Percentiles rank a stretch among this genome's conserved stretches.
These are phyloP conservation scores for Saccharomycopsis amapae DNA, from an alignment of 805 yeast species.

Conservation along the genomic window DNA sequence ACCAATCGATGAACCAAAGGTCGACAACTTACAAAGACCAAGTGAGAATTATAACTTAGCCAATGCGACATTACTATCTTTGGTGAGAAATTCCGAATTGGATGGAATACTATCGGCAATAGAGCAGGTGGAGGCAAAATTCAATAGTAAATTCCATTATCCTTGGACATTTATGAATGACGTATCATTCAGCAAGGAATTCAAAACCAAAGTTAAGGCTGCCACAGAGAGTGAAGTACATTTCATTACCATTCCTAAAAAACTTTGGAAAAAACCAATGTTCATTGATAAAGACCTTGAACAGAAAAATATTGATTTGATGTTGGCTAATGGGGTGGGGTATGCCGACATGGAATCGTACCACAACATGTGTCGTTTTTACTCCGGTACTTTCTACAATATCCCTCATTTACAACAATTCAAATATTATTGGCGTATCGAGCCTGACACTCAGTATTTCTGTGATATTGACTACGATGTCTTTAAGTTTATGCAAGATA, in stretches of 20 bases:
- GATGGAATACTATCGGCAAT: slow-evolving; percentile 45
- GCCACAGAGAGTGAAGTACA: slow-evolving; percentile 33
- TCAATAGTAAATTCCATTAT: slow-evolving; percentile 64
- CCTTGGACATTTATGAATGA: slow-evolving; percentile 82
- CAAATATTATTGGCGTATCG: slow-evolving; percentile 75
- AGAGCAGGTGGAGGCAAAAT: slow-evolving; percentile 50
- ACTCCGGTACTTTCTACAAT: slow-evolving; percentile 56
- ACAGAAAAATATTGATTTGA: slow-evolving; percentile 33
- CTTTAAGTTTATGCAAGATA: slow-evolving; percentile 62
- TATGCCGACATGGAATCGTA: slow-evolving; percentile 59
- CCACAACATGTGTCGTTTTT: slow-evolving; percentile 82
- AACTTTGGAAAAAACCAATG: slow-evolving; percentile 56
- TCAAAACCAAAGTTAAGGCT: slow-evolving; percentile 39
- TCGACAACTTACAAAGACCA: slow-evolving; percentile 28
- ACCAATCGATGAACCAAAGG: slow-evolving; percentile 44
- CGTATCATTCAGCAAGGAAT: slow-evolving; percentile 49
- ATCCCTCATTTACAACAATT: slow-evolving; percentile 55
- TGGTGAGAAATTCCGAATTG: slow-evolving; percentile 65
- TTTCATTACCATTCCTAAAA: slow-evolving; percentile 38
- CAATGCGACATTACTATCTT: slow-evolving; percentile 66
- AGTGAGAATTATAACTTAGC: slow-evolving; percentile 35
- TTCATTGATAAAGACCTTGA: slow-evolving; percentile 43
- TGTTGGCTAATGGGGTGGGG: slow-evolving; percentile 42
- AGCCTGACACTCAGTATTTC: slow-evolving; percentile 63
- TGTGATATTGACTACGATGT: slow-evolving; percentile 71